Evolutionary conservation across 805 yeast genomes (phyloP).

Genomic region (Wickerhamomyces strasburgensis): DNA sequence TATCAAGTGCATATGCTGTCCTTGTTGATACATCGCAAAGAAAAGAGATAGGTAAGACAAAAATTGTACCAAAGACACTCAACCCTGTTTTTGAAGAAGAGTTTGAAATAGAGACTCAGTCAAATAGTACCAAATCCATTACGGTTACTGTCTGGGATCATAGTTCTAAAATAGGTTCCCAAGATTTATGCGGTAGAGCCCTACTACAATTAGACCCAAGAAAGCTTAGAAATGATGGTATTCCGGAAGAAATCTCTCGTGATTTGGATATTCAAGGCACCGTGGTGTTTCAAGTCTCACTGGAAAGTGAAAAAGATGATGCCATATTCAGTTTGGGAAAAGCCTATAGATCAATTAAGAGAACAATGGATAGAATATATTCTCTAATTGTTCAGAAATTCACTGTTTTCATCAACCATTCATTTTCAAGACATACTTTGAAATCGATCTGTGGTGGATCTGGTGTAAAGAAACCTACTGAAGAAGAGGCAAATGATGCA

Average conservation of each 20-base stretch:
- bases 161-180: constrained; percentile 41
- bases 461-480: constrained; percentile 40
- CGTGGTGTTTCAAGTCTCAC: constrained; percentile 58
- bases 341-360: constrained; percentile 58
- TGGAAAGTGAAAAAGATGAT: constrained; percentile 77
- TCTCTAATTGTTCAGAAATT: constrained; percentile 71
- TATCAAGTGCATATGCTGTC: constrained; percentile 56
- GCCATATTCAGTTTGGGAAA: constrained; percentile 78
- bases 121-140: constrained; percentile 40
- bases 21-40: constrained; percentile 51
- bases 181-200: constrained; percentile 64
- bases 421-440: constrained; percentile 53
- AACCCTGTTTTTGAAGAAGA: constrained; percentile 88
- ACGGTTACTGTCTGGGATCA: constrained; percentile 72
- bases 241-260: constrained; percentile 53
- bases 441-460: constrained; percentile 48
- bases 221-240: constrained; percentile 60
- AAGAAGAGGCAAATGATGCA: constrained; percentile 53
- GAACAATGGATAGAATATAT: constrained; percentile 63
- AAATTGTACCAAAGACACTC: constrained; percentile 51
- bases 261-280: constrained; percentile 65
- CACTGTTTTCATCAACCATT: constrained; percentile 53
- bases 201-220: constrained; percentile 56
- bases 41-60: constrained; percentile 62
- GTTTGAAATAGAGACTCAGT: constrained; percentile 49